These are phyloP conservation scores for Borovskyia barvae DNA, from an alignment of 208 protist genomes.

Conservation along the genomic window DNA sequence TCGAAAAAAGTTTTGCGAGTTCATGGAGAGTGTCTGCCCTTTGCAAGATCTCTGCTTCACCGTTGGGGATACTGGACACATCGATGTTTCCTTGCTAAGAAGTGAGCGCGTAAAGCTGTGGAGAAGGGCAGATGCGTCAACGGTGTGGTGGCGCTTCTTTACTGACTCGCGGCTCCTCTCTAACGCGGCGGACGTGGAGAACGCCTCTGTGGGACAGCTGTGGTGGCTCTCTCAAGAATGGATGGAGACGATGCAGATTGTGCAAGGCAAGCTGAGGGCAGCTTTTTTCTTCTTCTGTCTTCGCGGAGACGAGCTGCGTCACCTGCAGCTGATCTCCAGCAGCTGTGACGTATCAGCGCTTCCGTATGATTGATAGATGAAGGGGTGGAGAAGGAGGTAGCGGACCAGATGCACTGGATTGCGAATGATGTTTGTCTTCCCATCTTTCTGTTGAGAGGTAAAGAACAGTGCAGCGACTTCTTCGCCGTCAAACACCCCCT, in stretches of 20 bases:
- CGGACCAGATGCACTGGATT: no score
- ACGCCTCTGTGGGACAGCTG: slow-evolving; percentile 1
- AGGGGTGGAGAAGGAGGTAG: no score
- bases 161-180: slow-evolving; percentile 24
- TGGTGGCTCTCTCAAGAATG: slow-evolving; percentile 59
- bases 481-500: no score
- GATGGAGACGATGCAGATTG: slow-evolving; percentile 20
- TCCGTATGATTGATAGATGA: slow-evolving; percentile 19
- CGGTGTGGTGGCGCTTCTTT: slow-evolving; percentile 51
- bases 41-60: slow-evolving; percentile 40
- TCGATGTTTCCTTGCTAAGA: slow-evolving; percentile 45
- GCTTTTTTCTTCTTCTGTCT: slow-evolving; percentile 24
- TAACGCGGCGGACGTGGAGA: slow-evolving; percentile 1
- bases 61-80: slow-evolving; percentile 35
- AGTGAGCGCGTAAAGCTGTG: slow-evolving; percentile 33
- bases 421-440: no score
- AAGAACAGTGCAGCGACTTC: no score
- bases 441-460: no score
- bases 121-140: slow-evolving; percentile 14
- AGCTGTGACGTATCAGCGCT: slow-evolving; percentile 27
- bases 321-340: slow-evolving; percentile 27
- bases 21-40: slow-evolving; percentile 27
- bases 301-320: slow-evolving; percentile 11
- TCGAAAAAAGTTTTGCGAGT: neutral
- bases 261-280: neutral